Conservation (phyloP, 2,329 filamentous ascomycete species). For the Botryotinia narcissicola region DNA sequence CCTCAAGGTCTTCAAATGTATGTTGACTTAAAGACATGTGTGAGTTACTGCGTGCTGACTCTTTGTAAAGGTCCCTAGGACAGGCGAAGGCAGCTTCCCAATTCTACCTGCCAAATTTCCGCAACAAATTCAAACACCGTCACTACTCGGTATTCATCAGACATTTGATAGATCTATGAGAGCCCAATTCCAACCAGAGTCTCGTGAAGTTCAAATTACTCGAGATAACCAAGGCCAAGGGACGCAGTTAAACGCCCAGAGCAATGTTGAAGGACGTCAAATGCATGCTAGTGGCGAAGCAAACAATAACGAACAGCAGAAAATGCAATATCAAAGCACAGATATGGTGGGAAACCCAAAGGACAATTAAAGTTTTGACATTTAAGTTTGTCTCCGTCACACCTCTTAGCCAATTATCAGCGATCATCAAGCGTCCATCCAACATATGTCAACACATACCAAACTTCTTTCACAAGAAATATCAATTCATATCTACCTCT, state of each 20-base stretch:
- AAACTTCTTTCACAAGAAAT: not conserved
- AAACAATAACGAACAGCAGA: slow-evolving; percentile 6
- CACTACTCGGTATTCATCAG: not conserved
- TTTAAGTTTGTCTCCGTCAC: not conserved
- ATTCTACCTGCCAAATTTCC: slow-evolving; percentile 2
- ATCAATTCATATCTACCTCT: not conserved
- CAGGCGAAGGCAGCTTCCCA: slow-evolving; percentile 30
- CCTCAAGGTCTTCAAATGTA: slow-evolving; percentile 29
- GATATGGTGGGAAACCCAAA: not conserved
- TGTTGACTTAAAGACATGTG: slow-evolving; percentile 8
- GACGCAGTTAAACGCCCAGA: not conserved
- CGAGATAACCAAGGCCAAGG: not conserved
- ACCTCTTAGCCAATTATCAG: not conserved
- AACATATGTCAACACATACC: not conserved
- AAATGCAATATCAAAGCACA: slow-evolving; percentile 16
- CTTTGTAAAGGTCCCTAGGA: slow-evolving; percentile 16
- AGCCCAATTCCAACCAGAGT: not conserved
- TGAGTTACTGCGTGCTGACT: slow-evolving; percentile 13
- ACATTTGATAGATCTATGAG: slow-evolving; percentile 1
- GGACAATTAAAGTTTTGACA: not conserved
- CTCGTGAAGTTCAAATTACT: not conserved
- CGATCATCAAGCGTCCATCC: not conserved
- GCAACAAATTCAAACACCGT: not conserved
- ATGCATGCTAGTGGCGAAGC: slow-evolving; percentile 2
- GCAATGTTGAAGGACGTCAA: slow-evolving; percentile 1